Evolutionary conservation across 176 grass and related monocot species (phyloP), one percentile per base, ranked within the genome.

Genomic region (Oryza brachyantha): DNA sequence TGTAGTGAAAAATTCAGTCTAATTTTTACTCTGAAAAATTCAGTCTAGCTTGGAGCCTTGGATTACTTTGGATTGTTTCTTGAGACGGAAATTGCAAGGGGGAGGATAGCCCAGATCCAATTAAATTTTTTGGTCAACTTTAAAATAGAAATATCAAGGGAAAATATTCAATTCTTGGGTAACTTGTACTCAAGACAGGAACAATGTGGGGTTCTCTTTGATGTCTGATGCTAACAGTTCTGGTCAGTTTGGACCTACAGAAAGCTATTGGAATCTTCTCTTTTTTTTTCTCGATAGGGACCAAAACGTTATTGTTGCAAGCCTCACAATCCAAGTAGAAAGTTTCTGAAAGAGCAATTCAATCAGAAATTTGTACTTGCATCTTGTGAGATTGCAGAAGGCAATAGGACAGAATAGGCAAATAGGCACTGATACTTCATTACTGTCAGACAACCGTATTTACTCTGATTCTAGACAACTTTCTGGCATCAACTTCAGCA

Each of bases 81-180:
- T 89, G 82, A 76, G 64, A 85, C 70, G 77, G 82, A 85, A 82
- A 60, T 3, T 24, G 45, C 81, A 81, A 25, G 64, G 71, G 64
- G 41, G 55, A 71, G 22, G 3, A n/a, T 81, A 76, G 70, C 64
- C 76, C 82, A 58, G 71, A 6, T 70, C 64, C 42, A 75, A 65
- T 84, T 62, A 63, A 88, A 50, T n/a, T n/a, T n/a, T n/a, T n/a
- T n/a, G n/a, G n/a, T n/a, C n/a, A n/a, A n/a, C n/a, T n/a, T n/a
- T n/a, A n/a, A n/a, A n/a, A n/a, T n/a, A n/a, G n/a, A 7, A 16
- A 19, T 1, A 19, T 14, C 17, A 50, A 13, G 3, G 46, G 7
- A 50, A 50, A 78, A 54, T 31, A 64, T 29, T 40, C 22, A 64
- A 42, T 40, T 58, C n/a, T 40, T 22, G 13, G 46, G 28, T 38